Evolutionary conservation across 2,329 filamentous ascomycete species (phyloP).

Genomic region (Fusarium papillatum): DNA sequence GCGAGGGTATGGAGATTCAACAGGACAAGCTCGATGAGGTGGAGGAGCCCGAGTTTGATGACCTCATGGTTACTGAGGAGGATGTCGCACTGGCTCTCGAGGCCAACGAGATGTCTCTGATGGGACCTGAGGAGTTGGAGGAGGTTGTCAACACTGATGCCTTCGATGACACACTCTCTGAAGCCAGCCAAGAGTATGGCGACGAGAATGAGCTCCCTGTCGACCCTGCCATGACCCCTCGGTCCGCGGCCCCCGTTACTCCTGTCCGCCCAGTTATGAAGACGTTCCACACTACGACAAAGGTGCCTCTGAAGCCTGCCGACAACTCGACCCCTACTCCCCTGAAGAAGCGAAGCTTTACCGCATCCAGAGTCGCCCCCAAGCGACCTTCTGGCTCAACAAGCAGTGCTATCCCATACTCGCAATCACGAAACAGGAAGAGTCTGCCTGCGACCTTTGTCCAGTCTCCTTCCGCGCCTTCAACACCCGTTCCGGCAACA

Average conservation of each 20-base stretch:
- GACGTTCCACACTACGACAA: slow-evolving; percentile 78
- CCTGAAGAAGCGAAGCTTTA: slow-evolving; percentile 64
- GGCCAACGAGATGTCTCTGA: slow-evolving; percentile 71
- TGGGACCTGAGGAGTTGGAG: slow-evolving; percentile 59
- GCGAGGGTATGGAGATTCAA: slow-evolving; percentile 39
- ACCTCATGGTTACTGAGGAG: slow-evolving; percentile 64
- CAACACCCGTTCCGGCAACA: slow-evolving; percentile 49
- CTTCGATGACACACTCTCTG: slow-evolving; percentile 67
- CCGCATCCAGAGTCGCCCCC: slow-evolving; percentile 61
- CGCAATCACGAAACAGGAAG: slow-evolving; percentile 60
- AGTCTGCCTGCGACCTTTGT: slow-evolving; percentile 37
- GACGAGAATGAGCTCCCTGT: slow-evolving; percentile 75
- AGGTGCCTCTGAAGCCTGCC: slow-evolving; percentile 80
- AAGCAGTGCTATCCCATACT: slow-evolving; percentile 67
- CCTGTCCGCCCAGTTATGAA: slow-evolving; percentile 67
- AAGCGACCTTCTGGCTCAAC: slow-evolving; percentile 58
- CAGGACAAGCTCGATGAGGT: slow-evolving; percentile 37
- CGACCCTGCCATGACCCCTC: slow-evolving; percentile 59
- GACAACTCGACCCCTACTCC: slow-evolving; percentile 67
- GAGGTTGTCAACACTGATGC: slow-evolving; percentile 48
- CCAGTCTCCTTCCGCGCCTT: slow-evolving; percentile 46
- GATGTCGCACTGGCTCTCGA: slow-evolving; percentile 70
- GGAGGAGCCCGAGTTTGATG: slow-evolving; percentile 55
- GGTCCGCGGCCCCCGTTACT: slow-evolving; percentile 60
- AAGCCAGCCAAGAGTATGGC: slow-evolving; percentile 75